Percentiles rank a stretch among this genome's conserved stretches.
Conservation (phyloP, 768 basidiomycete species). For the Naganishia randhawae region DNA sequence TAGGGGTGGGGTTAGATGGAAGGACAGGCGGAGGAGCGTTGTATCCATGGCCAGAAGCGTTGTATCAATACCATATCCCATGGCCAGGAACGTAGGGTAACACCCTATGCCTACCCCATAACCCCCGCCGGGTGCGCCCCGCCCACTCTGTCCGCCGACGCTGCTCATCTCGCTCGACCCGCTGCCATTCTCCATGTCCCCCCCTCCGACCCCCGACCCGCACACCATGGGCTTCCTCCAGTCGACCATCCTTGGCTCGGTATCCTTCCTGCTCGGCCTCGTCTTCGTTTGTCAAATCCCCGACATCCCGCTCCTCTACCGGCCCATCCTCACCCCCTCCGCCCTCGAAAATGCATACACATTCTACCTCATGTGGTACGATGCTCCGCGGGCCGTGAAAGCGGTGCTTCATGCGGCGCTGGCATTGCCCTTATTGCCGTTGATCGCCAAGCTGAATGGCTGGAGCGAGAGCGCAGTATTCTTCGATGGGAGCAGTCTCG, state of each 20-base stretch:
- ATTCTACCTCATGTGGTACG: conserved; percentile 89
- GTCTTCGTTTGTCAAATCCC: conserved; percentile 53
- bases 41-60: no score
- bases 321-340: conserved; percentile 64
- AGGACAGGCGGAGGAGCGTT: no score
- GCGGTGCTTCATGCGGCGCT: conserved; percentile 82
- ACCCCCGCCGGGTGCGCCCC: no score
- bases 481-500: conserved; percentile 85
- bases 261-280: conserved; percentile 84
- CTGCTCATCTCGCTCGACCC: background rate
- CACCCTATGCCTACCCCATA: no score
- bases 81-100: no score
- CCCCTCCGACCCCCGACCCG: background rate
- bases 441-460: conserved; percentile 71
- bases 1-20: no score
- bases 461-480: conserved; percentile 93
- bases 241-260: conserved; percentile 79
- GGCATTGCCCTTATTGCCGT: conserved; percentile 68
- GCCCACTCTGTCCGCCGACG: no score
- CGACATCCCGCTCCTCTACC: conserved; percentile 75
- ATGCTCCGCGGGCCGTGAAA: conserved; percentile 91
- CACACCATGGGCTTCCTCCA: conserved; percentile 78
- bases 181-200: background rate
- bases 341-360: conserved; percentile 71
- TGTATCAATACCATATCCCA: no score